Evolutionary conservation across 192 early-diverging fungal species (phyloP), one percentile per base, ranked within the genome.

Genomic region (Coemansia sp.): DNA sequence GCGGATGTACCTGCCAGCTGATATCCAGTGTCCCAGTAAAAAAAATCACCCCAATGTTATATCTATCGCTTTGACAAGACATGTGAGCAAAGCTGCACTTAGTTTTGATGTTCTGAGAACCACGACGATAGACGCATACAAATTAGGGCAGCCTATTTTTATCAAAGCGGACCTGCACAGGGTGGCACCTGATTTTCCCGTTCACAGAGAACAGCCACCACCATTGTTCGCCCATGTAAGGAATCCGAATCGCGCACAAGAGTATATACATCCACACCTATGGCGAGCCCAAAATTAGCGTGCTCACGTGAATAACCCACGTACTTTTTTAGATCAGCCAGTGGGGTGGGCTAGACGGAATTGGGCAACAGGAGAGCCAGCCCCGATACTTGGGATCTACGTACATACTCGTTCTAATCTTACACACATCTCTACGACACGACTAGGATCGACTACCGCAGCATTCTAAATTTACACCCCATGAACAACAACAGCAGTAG

Each of bases 111-210:
- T 59, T 59, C 57, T 59, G 57, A 59, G 57, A 59, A 34, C 12
- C 57, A 33, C 57, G 9, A 22, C 27, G 1, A 54, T 18, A 33
- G 33, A 34, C 15, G 57, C 57, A 59, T 18, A 15, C 10, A 59
- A 59, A 59, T 59, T 33, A 31, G 31, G 31, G 15, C 29, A 16
- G 31, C 57, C 57, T 59, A 59, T 59, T 59, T 59, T 34, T 59
- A 36, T 34, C 57, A 34, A 16, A 24, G 49, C 49, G 49, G 49
- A 51, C 49, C 57, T 34, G 54, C 54, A 57, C 54, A 31, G n/a
- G 31, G 57, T 18, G 31, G 57, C 57, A 34, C 57, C 57, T 59
- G 57, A 59, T 59, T 59, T 59, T 59, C 57, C 57, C 57, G 57
- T 18, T 31, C 27, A 5, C 24, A 55, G 27, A 55, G 27, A 31